These are phyloP conservation scores for Apiosordaria backusii DNA, from an alignment of 495 filamentous ascomycete species.

Conservation along the genomic window DNA sequence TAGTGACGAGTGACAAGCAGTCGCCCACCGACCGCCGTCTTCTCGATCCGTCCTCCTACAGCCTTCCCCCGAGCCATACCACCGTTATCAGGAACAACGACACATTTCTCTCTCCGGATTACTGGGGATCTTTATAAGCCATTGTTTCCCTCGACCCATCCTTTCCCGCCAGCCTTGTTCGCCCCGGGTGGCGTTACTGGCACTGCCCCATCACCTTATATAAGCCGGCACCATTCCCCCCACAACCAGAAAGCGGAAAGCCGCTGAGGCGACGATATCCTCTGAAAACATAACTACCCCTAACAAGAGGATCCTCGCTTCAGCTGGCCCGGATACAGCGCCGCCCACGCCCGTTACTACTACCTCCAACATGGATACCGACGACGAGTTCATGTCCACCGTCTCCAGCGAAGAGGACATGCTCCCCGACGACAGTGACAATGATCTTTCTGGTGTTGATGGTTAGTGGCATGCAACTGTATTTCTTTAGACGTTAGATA, in stretches of 20 bases:
- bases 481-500: not conserved
- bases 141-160: not conserved
- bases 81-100: not conserved
- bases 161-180: not conserved
- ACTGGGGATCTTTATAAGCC: not conserved
- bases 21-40: not conserved
- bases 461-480: conserved; percentile 50
- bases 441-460: conserved; percentile 68
- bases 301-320: conserved; percentile 52
- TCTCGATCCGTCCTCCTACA: not conserved
- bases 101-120: not conserved
- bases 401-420: conserved; percentile 74
- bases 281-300: conserved; percentile 39
- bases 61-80: too few relatives aligned
- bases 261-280: conserved; percentile 68
- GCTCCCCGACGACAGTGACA: conserved; percentile 72
- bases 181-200: conserved; percentile 14
- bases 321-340: conserved; percentile 43
- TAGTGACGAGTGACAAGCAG: not conserved
- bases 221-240: conserved; percentile 56
- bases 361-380: conserved; percentile 79
- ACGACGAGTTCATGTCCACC: conserved; percentile 91
- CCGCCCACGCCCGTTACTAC: conserved; percentile 59
- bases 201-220: conserved; percentile 6
- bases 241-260: conserved; percentile 83